Evolutionary conservation across 1,284 basidiomycete genomes (phyloP), one percentile per base, ranked within the genome.

Genomic region (Fomitiporia mediterranea): DNA sequence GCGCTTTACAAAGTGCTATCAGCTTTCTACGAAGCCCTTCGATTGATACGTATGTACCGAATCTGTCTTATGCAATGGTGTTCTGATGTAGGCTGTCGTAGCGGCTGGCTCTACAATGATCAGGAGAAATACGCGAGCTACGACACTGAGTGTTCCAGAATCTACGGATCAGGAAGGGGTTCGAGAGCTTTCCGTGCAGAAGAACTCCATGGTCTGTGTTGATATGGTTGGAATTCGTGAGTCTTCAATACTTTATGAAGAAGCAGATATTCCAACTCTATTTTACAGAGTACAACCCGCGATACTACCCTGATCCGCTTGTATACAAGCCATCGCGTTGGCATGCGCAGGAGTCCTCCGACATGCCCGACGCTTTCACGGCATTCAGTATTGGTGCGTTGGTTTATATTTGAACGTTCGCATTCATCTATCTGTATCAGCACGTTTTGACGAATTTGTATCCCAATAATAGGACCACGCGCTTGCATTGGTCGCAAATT

Each of bases 401-500:
- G 7, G 6, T 13, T 50, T 37, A 8, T 28, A 30, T 3, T 37
- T 27, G 4, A 43, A 23, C 27, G 49, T 30, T 19, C 8, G 38
- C 7, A 43, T 19, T 35, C 35, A 25, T 21, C n/a, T 27, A 19
- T 32, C 52, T 19, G 52, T n/a, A 34, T 38, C 54, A 30, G 19
- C n/a, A 6, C 6, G 7, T 34, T 13, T 13, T 34, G 32, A 34
- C 32, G 32, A 34, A 13, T 34, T 51, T 28, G 19, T 15, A 42
- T 13, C 8, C 25, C 15, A n/a, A 11, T 21, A 6, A 6, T 53
- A 74, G 80, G 77, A 39, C 73, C 78, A 7, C 74, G 81, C 2
- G 71, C 75, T 2, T 83, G 82, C 59, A 65, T 82, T 23, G 82
- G 82, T 6, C 69, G 78, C 15, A 78, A 75, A 61, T 83, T 83